These are phyloP conservation scores for Penicillium alfredii DNA, from an alignment of 495 filamentous ascomycete genomes.

Conservation along the genomic window DNA sequence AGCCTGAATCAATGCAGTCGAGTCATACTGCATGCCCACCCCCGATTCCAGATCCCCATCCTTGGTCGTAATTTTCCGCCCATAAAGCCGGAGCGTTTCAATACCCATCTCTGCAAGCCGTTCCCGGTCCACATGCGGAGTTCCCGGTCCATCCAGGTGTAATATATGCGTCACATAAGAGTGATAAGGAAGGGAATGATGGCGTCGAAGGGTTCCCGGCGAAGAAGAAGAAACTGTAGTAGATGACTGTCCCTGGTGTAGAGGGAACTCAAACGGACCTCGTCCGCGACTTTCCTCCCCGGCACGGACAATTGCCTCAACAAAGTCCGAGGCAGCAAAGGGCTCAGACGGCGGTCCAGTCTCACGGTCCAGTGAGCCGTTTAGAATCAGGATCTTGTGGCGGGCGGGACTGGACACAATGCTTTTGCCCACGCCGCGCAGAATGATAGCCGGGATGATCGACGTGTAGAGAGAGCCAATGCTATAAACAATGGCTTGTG, in stretches of 20 bases:
- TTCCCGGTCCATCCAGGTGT: constrained; percentile 66
- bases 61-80: constrained; percentile 48
- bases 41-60: constrained; percentile 23
- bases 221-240: constrained; percentile 7
- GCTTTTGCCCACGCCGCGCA: constrained; percentile 40
- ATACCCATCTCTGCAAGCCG: constrained; percentile 63
- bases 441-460: constrained; percentile 60
- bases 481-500: constrained; percentile 73
- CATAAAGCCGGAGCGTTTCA: constrained; percentile 69
- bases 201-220: constrained; percentile 9
- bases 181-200: constrained; percentile 27
- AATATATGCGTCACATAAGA: constrained; percentile 80
- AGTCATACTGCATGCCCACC: constrained; percentile 66
- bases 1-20: constrained; percentile 64
- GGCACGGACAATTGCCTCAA: constrained; percentile 68
- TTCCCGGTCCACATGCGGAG: constrained; percentile 63
- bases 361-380: constrained; percentile 77
- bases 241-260: constrained; percentile 1
- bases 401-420: constrained; percentile 39
- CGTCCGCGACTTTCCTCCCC: constrained; percentile 41
- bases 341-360: constrained; percentile 58
- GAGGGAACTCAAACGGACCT: constrained; percentile 4
- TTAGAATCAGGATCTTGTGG: constrained; percentile 81
- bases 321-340: constrained; percentile 71
- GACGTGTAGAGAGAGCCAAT: constrained; percentile 85